A percentile compares a stretch with the other conserved stretches of the same genome.
Evolutionary conservation across 371 early-diverging fungal species (phyloP).

Genomic region (Mucor racemosus): DNA sequence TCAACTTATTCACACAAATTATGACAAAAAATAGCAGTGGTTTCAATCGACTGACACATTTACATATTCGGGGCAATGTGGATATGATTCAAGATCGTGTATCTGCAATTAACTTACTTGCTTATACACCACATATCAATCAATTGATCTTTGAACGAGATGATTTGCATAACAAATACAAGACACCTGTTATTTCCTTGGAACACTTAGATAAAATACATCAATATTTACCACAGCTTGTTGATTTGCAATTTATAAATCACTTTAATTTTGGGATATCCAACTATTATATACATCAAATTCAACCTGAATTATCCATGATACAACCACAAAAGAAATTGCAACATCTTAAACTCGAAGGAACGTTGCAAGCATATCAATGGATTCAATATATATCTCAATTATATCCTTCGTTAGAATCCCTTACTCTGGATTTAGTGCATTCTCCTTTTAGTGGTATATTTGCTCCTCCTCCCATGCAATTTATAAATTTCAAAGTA

Average conservation of each 20-base stretch:
- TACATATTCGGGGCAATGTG: not conserved
- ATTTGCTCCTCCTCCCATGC: not conserved
- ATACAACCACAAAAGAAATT: not conserved
- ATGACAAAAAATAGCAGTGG: not conserved
- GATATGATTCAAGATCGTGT: not conserved
- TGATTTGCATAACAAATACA: not conserved
- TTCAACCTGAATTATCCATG: not conserved
- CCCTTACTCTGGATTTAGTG: not conserved
- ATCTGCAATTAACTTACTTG: not conserved
- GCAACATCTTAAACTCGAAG: not conserved
- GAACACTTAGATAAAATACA: not conserved
- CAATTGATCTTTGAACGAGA: constrained; percentile 1
- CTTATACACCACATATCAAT: not conserved
- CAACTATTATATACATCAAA: not conserved
- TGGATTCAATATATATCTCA: not conserved
- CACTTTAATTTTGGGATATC: not conserved
- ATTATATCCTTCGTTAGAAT: not conserved
- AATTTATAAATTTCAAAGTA: not conserved
- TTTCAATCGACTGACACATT: not conserved
- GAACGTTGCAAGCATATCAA: not conserved
- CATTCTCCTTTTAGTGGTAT: not conserved
- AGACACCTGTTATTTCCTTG: not conserved
- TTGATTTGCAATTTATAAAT: not conserved
- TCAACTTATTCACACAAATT: not conserved
- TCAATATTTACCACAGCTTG: not conserved